These are phyloP conservation scores for Plasmodium chabaudi DNA, from an alignment of 169 alveolate genomes.

Conservation along the genomic window DNA sequence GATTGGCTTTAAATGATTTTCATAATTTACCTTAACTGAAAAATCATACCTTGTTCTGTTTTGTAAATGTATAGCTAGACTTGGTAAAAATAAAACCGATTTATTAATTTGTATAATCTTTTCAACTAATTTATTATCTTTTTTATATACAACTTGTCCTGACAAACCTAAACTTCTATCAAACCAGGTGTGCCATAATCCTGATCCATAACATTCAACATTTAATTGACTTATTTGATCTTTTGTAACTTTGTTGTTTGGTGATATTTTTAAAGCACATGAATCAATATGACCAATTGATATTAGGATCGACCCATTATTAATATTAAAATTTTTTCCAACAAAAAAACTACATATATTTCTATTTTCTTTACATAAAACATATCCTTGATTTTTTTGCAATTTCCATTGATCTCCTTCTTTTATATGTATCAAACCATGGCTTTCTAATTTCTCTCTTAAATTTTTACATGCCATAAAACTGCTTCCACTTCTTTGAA, in stretches of 20 bases:
- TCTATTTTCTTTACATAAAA: conserved; percentile 46
- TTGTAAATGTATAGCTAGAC: conserved; percentile 94
- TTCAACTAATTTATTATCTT: conserved; percentile 85
- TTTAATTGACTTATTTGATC: conserved; percentile 39
- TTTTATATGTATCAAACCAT: conserved; percentile 18
- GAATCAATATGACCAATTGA: conserved; percentile 69
- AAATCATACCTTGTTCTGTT: conserved; percentile 88
- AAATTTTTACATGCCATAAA: conserved; percentile 66
- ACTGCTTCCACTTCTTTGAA: conserved; percentile 51
- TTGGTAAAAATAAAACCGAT: conserved; percentile 94
- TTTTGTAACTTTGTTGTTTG: conserved; percentile 32
- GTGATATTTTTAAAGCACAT: conserved; percentile 51
- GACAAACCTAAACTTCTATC: conserved; percentile 97
- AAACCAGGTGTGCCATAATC: conserved; percentile 98
- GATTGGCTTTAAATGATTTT: conserved; percentile 92
- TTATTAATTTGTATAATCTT: conserved; percentile 89
- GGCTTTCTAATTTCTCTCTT: conserved; percentile 18
- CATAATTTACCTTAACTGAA: conserved; percentile 83
- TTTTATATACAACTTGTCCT: conserved; percentile 93
- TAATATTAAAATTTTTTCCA: conserved; percentile 50
- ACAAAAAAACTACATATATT: conserved; percentile 60
- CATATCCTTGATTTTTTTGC: conserved; percentile 62
- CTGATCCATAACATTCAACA: conserved; percentile 94
- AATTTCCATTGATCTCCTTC: conserved; percentile 72
- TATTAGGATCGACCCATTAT: conserved; percentile 51